These are phyloP conservation scores for Colletotrichum karsti DNA, from an alignment of 2,329 filamentous ascomycete species.

Conservation along the genomic window DNA sequence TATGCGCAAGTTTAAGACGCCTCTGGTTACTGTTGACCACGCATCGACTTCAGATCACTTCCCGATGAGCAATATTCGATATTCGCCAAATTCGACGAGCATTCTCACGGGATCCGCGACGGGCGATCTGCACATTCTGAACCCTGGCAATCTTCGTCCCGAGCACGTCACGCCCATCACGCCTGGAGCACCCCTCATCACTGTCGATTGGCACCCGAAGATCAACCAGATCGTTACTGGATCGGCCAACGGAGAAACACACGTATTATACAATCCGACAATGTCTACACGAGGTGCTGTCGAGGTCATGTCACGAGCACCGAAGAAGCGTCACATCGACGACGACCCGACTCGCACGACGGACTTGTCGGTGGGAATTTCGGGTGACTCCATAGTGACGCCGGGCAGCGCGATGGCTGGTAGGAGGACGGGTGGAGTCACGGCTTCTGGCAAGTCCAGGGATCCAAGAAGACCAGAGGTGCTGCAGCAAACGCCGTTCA, in stretches of 20 bases:
- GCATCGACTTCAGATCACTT: constrained; percentile 85
- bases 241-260: constrained; percentile 89
- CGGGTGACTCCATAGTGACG: constrained; percentile 82
- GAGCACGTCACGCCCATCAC: constrained; percentile 92
- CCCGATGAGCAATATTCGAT: constrained; percentile 86
- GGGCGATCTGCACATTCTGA: constrained; percentile 91
- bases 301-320: constrained; percentile 89
- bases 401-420: constrained; percentile 66
- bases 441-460: constrained; percentile 76
- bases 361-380: constrained; percentile 82
- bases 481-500: constrained; percentile 86
- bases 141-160: constrained; percentile 86
- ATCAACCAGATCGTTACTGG: constrained; percentile 97
- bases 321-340: constrained; percentile 94
- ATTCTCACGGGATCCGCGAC: constrained; percentile 89
- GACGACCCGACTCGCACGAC: constrained; percentile 90
- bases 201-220: constrained; percentile 90
- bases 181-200: constrained; percentile 81
- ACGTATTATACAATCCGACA: constrained; percentile 89
- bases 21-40: constrained; percentile 82
- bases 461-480: constrained; percentile 89
- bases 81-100: constrained; percentile 83
- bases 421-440: constrained; percentile 71
- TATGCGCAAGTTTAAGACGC: constrained; percentile 91
- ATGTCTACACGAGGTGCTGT: constrained; percentile 84